Base-by-base conservation (phyloP, 352 stramenopile genomes). In the Pythium brassicae region DNA sequence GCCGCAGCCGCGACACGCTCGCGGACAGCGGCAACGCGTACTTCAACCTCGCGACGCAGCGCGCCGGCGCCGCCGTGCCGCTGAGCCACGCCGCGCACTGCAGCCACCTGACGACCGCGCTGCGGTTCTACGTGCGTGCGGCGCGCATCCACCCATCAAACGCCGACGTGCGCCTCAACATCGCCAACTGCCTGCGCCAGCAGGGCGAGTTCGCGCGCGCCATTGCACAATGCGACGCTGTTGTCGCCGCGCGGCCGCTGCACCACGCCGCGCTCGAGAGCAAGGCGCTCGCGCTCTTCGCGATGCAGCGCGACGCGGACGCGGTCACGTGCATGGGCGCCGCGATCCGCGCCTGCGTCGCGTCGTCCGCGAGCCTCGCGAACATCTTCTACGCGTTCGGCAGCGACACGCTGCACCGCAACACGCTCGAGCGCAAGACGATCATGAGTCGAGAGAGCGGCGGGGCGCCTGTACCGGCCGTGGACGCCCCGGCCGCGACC, bases 21-120 rank as follows among this genome's bases (percentile, higher is more conserved):
- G 72, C 71, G 0, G 82, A 92, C 51, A 85, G 74, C n/a, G 82
- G 77, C 44, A 92, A 90, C 47, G 77, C 79, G 3, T 87, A 87
- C 60, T 89, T 89, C 23, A 92, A 83, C 54, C 57, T 92, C 51
- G 82, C 66, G 10, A 74, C 65, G 17, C 69, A 65, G 34, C 66
- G 53, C 12, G 51, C 32, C 2, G 32, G 53, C 12, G 51, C 32
- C 2, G 32, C 72, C 25, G 48, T 23, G 17, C 61, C 63, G 3
- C 51, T 90, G 8, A 62, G 84, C 26, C 42, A 85, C 62, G 62
- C 44, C 15, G 64, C 75, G 43, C 70, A 79, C 54, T 35, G 59
- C 4, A 50, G 43, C 7, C 73, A 85, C 54, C 58, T 92, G 34
- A 55, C 76, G 43, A 74, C 66, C 44, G 77, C 82, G 22, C 65